phyloP scores from a whole-genome alignment of 331 rosid species.

The Saraca asoca region DNA sequence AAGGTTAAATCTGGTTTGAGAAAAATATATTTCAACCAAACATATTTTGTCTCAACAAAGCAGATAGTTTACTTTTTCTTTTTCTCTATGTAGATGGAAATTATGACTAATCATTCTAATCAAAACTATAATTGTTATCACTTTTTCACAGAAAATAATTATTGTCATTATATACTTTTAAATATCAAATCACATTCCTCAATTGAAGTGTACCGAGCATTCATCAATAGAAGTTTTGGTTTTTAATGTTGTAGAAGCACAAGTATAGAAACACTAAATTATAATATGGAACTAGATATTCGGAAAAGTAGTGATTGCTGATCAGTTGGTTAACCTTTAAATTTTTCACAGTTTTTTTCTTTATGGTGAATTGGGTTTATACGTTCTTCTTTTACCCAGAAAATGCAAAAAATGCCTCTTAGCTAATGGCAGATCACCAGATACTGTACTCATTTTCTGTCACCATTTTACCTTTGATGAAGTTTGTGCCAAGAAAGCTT shows the following conservation, averaged over 20 bases:
- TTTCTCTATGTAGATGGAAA: constrained; percentile 25
- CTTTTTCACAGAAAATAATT: background rate
- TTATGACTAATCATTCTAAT: constrained; percentile 23
- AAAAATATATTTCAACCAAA: constrained; percentile 24
- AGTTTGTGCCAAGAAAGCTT: constrained; percentile 57
- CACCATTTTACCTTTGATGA: constrained; percentile 54
- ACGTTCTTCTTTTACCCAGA: constrained; percentile 7
- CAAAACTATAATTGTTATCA: background rate
- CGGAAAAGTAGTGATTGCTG: constrained; percentile 19
- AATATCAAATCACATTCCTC: background rate
- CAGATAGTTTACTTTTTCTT: constrained; percentile 22
- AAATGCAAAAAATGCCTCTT: constrained; percentile 7
- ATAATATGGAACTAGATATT: constrained; percentile 22
- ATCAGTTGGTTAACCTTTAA: background rate
- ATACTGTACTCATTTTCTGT: constrained; percentile 18
- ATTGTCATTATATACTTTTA: constrained; percentile 3
- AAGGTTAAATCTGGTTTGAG: constrained; percentile 12
- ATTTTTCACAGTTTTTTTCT: background rate
- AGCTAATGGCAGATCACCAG: background rate
- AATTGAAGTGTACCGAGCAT: constrained; percentile 28
- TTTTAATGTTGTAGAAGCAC: constrained; percentile 15
- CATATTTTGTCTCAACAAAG: constrained; percentile 25
- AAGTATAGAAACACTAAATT: constrained; percentile 21
- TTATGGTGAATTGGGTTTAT: constrained; percentile 1
- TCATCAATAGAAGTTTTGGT: constrained; percentile 7